Evolutionary conservation across 495 filamentous ascomycete species (phyloP).

Genomic region (Bathelium albidoporum): DNA sequence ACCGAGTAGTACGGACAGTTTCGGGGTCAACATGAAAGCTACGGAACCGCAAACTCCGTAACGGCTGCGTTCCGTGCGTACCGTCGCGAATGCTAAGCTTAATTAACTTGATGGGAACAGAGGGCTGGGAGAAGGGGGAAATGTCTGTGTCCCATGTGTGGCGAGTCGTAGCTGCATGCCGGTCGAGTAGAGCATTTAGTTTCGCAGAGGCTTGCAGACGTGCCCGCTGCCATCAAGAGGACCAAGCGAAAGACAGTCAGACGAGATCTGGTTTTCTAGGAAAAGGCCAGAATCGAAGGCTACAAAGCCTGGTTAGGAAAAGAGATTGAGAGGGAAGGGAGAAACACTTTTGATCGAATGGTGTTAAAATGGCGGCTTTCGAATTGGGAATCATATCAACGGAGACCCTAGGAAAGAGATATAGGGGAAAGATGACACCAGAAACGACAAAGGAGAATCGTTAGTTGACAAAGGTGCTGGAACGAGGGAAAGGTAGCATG

Average conservation of each 20-base stretch:
- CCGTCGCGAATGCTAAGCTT: background rate
- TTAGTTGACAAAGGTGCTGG: too few species aligned
- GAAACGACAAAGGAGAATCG: too few species aligned
- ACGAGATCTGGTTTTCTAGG: too few species aligned
- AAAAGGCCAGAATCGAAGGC: too few species aligned
- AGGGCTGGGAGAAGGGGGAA: background rate
- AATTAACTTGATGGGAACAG: background rate
- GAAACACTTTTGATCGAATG: too few species aligned
- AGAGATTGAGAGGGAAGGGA: too few species aligned
- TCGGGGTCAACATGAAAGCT: background rate
- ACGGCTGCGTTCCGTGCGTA: background rate
- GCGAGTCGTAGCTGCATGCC: background rate
- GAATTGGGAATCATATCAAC: too few species aligned
- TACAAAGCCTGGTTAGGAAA: too few species aligned
- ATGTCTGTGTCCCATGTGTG: background rate
- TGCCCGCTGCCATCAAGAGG: background rate
- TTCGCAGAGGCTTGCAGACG: background rate
- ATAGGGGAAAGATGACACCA: too few species aligned
- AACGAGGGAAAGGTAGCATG: too few species aligned
- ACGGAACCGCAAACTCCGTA: background rate
- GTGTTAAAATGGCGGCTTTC: too few species aligned
- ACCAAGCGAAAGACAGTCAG: background rate
- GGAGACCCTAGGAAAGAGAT: too few species aligned
- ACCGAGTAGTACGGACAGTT: background rate
- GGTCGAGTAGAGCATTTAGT: background rate